Conservation (phyloP, 495 filamentous ascomycete species). For the Penicillium dipodomyicola region DNA sequence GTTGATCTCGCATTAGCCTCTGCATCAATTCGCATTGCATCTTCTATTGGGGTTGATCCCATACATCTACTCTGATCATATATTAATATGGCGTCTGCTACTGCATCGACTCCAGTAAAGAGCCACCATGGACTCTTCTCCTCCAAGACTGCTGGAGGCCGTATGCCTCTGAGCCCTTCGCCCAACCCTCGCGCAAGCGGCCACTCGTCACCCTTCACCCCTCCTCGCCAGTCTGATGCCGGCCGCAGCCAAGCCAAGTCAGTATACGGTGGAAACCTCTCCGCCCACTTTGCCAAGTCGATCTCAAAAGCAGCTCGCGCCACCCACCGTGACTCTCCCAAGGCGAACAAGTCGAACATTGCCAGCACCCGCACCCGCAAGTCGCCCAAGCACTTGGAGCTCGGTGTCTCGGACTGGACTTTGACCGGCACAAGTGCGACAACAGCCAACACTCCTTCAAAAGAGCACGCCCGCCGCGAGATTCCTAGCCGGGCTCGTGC, state of each 20-base stretch:
- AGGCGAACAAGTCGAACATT: constrained; percentile 97
- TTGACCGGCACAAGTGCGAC: constrained; percentile 75
- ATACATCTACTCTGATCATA: constrained; percentile 16
- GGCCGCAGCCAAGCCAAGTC: constrained; percentile 58
- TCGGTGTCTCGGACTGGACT: constrained; percentile 90
- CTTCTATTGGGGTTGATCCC: constrained; percentile 16
- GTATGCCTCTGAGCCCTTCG: constrained; percentile 91
- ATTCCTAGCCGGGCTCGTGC: constrained; percentile 60
- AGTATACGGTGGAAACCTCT: constrained; percentile 69
- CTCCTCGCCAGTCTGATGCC: constrained; percentile 61
- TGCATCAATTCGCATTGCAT: constrained; percentile 14
- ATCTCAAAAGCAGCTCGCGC: constrained; percentile 13
- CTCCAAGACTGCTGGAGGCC: constrained; percentile 85
- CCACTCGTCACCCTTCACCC: constrained; percentile 73
- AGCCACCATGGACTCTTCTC: constrained; percentile 92
- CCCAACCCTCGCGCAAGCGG: constrained; percentile 60
- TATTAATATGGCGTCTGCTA: constrained; percentile 76
- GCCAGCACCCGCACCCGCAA: constrained; percentile 62
- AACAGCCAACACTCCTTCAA: constrained; percentile 67
- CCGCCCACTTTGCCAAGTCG: constrained; percentile 68
- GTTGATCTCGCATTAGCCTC: constrained; percentile 19
- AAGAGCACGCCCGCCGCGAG: constrained; percentile 60
- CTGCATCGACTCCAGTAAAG: constrained; percentile 89
- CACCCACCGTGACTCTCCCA: constrained; percentile 70
- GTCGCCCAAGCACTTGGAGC: constrained; percentile 78